phyloP scores from a whole-genome alignment of 2,329 filamentous ascomycete species.

The Calonectria naviculata region DNA sequence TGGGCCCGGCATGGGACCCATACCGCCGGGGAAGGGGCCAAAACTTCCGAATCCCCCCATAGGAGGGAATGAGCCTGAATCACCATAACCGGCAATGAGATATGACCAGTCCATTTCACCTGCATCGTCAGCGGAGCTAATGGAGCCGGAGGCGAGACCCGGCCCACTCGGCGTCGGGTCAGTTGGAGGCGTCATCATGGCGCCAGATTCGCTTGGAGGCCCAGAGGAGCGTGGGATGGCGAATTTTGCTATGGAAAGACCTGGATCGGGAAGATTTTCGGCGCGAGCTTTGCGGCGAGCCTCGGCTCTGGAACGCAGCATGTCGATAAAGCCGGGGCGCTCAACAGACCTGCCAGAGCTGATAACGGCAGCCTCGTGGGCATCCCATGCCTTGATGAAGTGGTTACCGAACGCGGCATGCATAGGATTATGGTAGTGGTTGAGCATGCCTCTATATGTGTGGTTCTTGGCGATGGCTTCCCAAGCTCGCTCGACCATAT shows the following conservation, averaged over 20 bases:
- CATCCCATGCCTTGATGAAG: conserved; percentile 73
- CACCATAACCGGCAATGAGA: conserved; percentile 56
- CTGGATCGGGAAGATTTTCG: conserved; percentile 41
- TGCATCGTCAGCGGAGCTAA: conserved; percentile 42
- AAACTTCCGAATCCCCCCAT: conserved; percentile 45
- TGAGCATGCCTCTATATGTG: conserved; percentile 60
- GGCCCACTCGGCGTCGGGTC: conserved; percentile 29
- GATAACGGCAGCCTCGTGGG: conserved; percentile 60
- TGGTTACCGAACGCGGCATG: conserved; percentile 67
- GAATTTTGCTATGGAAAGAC: conserved; percentile 35
- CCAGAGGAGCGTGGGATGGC: conserved; percentile 35
- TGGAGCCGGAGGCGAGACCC: conserved; percentile 28
- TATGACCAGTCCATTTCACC: conserved; percentile 62
- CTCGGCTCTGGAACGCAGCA: conserved; percentile 58
- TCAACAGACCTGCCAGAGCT: conserved; percentile 55
- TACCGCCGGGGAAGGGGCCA: conserved; percentile 33
- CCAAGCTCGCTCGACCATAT: conserved; percentile 69
- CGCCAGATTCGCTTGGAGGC: conserved; percentile 38
- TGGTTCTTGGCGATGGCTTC: conserved; percentile 66
- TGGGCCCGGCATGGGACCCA: conserved; percentile 14
- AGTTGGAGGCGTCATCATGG: conserved; percentile 47
- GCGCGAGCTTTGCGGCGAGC: conserved; percentile 44
- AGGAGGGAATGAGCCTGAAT: conserved; percentile 43
- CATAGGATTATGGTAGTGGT: conserved; percentile 64
- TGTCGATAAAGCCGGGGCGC: conserved; percentile 59